Evolutionary conservation across 1,139 yeast species (phyloP).

Genomic region (Dujonia santamariae): DNA sequence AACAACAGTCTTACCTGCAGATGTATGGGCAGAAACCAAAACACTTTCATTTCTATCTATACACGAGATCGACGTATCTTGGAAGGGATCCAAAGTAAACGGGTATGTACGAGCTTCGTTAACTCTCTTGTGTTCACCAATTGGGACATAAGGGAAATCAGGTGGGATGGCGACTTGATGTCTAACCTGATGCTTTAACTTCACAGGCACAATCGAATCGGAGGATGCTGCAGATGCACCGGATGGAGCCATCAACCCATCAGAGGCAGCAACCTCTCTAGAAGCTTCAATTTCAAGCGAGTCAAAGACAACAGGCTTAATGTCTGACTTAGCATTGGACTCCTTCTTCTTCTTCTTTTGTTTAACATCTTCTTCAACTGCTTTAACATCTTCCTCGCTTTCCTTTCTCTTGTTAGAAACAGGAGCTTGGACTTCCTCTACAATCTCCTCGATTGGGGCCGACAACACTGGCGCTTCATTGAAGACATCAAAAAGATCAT

Average conservation of each 20-base stretch:
- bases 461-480: conserved; percentile 50
- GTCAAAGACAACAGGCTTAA: conserved; percentile 78
- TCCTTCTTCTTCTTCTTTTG: conserved; percentile 16
- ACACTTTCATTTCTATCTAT: conserved; percentile 95
- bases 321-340: conserved; percentile 22
- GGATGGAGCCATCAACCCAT: conserved; percentile 54
- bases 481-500: conserved; percentile 66
- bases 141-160: conserved; percentile 81
- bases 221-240: conserved; percentile 18
- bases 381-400: conserved; percentile 13
- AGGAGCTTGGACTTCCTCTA: neutral
- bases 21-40: conserved; percentile 95
- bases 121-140: conserved; percentile 74
- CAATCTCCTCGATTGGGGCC: conserved; percentile 21
- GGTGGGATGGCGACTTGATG: conserved; percentile 98
- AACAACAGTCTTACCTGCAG: conserved; percentile 98
- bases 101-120: conserved; percentile 87
- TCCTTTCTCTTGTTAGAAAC: conserved; percentile 8
- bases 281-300: conserved; percentile 89
- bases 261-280: conserved; percentile 78
- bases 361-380: conserved; percentile 2
- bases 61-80: conserved; percentile 91
- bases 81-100: conserved; percentile 90
- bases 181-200: conserved; percentile 87
- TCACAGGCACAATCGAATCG: conserved; percentile 48